phyloP scores from a whole-genome alignment of 2,329 filamentous ascomycete genomes.

The Colletotrichum echinochloae region DNA sequence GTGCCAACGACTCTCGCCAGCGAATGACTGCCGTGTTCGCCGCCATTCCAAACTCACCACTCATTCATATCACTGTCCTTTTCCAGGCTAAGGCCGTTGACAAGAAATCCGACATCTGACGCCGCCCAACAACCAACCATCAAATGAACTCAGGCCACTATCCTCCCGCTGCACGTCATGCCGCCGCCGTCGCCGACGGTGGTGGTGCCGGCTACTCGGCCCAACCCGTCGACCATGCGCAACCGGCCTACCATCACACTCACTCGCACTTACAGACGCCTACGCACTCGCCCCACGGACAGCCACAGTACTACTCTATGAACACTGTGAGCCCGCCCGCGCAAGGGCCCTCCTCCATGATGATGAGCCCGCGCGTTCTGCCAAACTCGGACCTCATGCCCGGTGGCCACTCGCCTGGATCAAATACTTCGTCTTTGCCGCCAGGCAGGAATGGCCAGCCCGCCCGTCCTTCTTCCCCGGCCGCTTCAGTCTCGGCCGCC shows the following conservation, averaged over 20 bases:
- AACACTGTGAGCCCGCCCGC: constrained; percentile 32
- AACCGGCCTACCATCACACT: constrained; percentile 23
- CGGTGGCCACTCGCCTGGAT: constrained; percentile 32
- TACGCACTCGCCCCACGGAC: constrained; percentile 31
- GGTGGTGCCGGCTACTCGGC: constrained; percentile 30
- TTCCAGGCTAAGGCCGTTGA: constrained; percentile 21
- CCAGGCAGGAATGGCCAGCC: constrained; percentile 21
- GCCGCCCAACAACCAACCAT: constrained; percentile 21
- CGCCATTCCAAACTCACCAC: constrained; percentile 23
- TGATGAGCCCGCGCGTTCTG: constrained; percentile 36
- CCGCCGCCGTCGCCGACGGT: constrained; percentile 11
- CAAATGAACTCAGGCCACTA: constrained; percentile 38
- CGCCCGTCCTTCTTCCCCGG: constrained; percentile 17
- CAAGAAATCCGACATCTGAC: constrained; percentile 34
- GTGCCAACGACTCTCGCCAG: constrained; percentile 11
- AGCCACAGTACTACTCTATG: constrained; percentile 39
- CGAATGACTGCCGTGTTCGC: constrained; percentile 34
- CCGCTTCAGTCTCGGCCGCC: constrained; percentile 16
- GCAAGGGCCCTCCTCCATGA: constrained; percentile 20
- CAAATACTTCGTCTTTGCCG: constrained; percentile 26
- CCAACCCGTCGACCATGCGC: constrained; percentile 27
- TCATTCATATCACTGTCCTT: constrained; percentile 36
- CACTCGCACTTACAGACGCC: constrained; percentile 31
- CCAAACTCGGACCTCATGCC: constrained; percentile 36
- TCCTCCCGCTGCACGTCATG: constrained; percentile 39